Conservation (phyloP, 768 basidiomycete genomes). For the Phylloporus scabripes region DNA sequence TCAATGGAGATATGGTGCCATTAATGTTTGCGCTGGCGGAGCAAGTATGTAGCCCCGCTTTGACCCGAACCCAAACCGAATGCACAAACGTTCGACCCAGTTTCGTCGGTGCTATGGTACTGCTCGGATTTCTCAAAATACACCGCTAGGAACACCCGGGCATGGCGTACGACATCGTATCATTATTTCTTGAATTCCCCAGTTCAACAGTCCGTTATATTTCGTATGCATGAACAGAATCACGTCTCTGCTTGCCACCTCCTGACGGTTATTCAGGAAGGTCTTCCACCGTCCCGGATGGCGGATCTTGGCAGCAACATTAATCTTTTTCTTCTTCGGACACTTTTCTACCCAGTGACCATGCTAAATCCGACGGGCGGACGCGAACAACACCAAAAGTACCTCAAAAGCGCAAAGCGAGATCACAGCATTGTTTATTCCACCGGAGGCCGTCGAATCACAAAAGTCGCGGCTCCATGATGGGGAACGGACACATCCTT, state of each 20-base stretch:
- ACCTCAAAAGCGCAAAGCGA: slow-evolving; percentile 1
- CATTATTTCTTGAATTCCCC: too few relatives aligned
- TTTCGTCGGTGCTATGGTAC: too few relatives aligned
- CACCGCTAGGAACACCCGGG: too few relatives aligned
- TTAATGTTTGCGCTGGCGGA: too few relatives aligned
- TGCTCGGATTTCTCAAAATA: too few relatives aligned
- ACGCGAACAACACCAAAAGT: background rate
- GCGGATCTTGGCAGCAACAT: background rate
- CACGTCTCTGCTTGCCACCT: background rate
- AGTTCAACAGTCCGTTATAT: background rate
- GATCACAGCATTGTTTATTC: background rate
- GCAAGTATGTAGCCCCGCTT: background rate
- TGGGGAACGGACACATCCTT: background rate
- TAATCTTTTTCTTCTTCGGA: background rate
- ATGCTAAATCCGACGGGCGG: background rate
- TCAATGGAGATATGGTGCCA: too few relatives aligned
- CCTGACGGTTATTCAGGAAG: background rate
- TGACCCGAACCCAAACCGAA: too few relatives aligned
- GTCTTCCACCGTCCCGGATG: background rate
- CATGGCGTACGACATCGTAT: too few relatives aligned
- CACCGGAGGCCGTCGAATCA: slow-evolving; percentile 4
- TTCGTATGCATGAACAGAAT: background rate
- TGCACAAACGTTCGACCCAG: too few relatives aligned
- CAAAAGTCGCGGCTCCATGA: slow-evolving; percentile 12
- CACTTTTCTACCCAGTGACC: slow-evolving; percentile 2